These are phyloP conservation scores for Litsea cubeba DNA, from an alignment of 164 flowering plant genomes.

Conservation along the genomic window DNA sequence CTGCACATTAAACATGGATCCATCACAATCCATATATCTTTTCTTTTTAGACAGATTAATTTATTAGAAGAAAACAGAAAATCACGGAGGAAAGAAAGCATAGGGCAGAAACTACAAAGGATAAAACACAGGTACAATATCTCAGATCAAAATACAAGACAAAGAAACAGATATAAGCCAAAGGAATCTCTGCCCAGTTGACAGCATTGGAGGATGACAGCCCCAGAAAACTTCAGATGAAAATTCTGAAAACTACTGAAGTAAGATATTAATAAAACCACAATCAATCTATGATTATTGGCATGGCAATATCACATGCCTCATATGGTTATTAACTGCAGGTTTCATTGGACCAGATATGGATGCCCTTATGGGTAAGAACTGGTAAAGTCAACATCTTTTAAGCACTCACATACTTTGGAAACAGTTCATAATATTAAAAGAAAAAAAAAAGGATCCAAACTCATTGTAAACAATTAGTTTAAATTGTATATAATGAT, in stretches of 20 bases:
- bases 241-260: neutral
- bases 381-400: neutral
- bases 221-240: neutral
- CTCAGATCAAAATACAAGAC: neutral
- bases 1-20: neutral
- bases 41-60: neutral
- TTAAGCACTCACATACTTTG: neutral
- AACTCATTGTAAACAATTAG: neutral
- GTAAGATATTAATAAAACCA: neutral
- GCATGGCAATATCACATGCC: neutral
- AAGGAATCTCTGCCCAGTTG: neutral
- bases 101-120: neutral
- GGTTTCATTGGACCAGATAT: neutral
- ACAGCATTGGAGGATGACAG: neutral
- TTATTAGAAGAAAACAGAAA: neutral
- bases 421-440: neutral
- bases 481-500: neutral
- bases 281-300: neutral
- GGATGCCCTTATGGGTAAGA: neutral
- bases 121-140: neutral
- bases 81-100: neutral
- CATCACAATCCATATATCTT: neutral
- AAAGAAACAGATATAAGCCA: conserved; percentile 1
- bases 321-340: neutral
- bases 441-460: neutral